Conservation (phyloP, 345 rosid genomes). For the Lepidium africanum region DNA sequence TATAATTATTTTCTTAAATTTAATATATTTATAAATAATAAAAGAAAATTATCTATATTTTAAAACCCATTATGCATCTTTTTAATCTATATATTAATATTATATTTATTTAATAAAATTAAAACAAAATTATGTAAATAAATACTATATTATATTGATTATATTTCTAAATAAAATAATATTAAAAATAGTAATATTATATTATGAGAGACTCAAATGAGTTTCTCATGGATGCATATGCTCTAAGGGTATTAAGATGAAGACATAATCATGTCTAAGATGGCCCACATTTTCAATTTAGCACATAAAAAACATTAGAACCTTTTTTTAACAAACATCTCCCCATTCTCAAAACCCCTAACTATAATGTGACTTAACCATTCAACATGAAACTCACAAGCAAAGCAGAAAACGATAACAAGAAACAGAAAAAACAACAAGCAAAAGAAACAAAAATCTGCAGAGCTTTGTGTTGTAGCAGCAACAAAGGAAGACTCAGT, state of each 20-base stretch:
- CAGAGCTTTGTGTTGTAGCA: slow-evolving; percentile 65
- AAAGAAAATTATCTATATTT: too few species aligned
- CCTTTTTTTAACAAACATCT: slow-evolving; percentile 13
- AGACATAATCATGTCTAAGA: slow-evolving; percentile 47
- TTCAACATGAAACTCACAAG: slow-evolving; percentile 19
- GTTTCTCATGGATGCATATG: too few species aligned
- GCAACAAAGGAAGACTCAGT: slow-evolving; percentile 52
- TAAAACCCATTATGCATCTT: too few species aligned
- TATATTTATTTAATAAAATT: too few species aligned
- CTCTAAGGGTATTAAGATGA: background rate
- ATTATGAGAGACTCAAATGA: too few species aligned
- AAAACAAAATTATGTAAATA: too few species aligned
- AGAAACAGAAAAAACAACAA: slow-evolving; percentile 13
- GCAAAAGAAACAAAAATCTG: slow-evolving; percentile 36
- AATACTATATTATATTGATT: too few species aligned
- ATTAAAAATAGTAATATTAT: too few species aligned
- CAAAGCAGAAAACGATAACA: background rate
- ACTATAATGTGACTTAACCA: slow-evolving; percentile 10
- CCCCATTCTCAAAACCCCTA: slow-evolving; percentile 7
- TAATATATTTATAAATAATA: too few species aligned
- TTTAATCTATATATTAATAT: background rate
- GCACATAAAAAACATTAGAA: background rate
- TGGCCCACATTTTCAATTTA: slow-evolving; percentile 6
- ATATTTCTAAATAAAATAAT: too few species aligned
- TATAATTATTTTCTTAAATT: too few species aligned